Conservation (phyloP, 176 grass and related monocot species). For the Avena eriantha region DNA sequence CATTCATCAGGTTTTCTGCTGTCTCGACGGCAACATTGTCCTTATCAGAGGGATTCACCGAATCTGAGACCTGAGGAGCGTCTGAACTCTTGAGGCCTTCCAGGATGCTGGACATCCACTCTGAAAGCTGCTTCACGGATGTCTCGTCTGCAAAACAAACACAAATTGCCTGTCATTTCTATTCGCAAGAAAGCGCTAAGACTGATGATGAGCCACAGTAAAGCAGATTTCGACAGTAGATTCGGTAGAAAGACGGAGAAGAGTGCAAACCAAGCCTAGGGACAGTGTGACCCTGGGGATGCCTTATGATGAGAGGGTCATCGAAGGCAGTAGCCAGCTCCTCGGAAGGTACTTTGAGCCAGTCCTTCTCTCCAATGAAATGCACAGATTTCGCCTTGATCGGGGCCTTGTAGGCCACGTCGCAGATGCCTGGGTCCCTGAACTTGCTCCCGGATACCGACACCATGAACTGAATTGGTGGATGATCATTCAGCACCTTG, state of each 20-base stretch:
- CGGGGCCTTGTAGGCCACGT: conserved; percentile 65
- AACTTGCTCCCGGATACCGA: conserved; percentile 87
- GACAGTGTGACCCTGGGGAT: conserved; percentile 90
- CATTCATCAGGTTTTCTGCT: conserved; percentile 34
- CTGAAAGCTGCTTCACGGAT: conserved; percentile 58
- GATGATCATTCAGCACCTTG: conserved; percentile 75
- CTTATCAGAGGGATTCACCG: conserved; percentile 17
- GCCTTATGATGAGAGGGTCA: conserved; percentile 77
- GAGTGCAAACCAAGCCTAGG: conserved; percentile 70
- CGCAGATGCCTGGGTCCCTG: conserved; percentile 74
- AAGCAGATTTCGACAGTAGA: neutral
- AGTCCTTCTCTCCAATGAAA: conserved; percentile 96
- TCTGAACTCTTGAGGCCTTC: conserved; percentile 27
- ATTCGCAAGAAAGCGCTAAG: too few species aligned
- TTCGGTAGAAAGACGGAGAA: neutral
- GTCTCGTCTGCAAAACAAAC: conserved; percentile 52
- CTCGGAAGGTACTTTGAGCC: conserved; percentile 88
- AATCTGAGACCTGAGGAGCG: neutral
- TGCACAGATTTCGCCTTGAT: conserved; percentile 82
- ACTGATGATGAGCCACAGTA: too few species aligned
- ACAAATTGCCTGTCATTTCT: neutral
- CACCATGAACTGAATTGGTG: conserved; percentile 78
- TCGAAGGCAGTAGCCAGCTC: conserved; percentile 81
- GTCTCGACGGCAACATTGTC: neutral
- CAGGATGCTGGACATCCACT: conserved; percentile 67